These are phyloP conservation scores for Ceratobasidium sp. DNA, from an alignment of 1,284 basidiomycete genomes.

Conservation along the genomic window DNA sequence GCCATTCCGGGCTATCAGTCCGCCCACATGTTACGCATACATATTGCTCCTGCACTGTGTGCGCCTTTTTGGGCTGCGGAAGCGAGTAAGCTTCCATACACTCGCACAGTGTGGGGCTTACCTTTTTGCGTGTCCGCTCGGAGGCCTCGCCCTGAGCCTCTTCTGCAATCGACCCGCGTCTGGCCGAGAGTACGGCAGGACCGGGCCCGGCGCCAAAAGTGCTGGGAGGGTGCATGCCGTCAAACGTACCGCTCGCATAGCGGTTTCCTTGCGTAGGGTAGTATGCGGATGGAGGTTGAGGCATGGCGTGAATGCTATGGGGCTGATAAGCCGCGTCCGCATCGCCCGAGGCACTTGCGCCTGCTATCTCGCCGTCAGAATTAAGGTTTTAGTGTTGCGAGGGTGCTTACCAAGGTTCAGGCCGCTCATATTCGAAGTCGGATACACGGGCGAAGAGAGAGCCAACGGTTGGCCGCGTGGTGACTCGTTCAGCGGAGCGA, in stretches of 20 bases:
- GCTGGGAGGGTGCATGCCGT: neutral
- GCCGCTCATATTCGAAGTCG: neutral
- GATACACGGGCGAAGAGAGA: constrained; percentile 20
- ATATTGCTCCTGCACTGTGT: constrained; percentile 62
- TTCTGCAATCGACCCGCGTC: constrained; percentile 30
- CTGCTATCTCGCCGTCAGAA: neutral
- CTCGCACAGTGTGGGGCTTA: neutral
- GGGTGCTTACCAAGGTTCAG: neutral
- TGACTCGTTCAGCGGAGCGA: constrained; percentile 17
- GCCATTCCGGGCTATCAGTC: constrained; percentile 84
- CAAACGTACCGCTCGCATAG: neutral
- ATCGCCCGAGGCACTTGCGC: constrained; percentile 2
- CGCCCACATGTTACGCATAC: constrained; percentile 80
- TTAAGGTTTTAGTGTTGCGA: neutral
- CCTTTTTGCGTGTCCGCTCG: constrained; percentile 40
- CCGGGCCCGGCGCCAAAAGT: constrained; percentile 15
- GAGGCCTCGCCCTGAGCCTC: constrained; percentile 1
- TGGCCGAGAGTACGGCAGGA: neutral
- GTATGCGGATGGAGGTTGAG: constrained; percentile 31
- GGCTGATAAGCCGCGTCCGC: constrained; percentile 34
- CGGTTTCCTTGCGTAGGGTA: constrained; percentile 26
- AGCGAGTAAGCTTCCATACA: neutral
- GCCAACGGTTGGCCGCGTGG: constrained; percentile 10
- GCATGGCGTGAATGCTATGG: constrained; percentile 36
- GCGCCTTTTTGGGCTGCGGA: constrained; percentile 58